These are phyloP conservation scores for Yarrowia divulgata DNA, from an alignment of 805 yeast genomes.

Conservation along the genomic window DNA sequence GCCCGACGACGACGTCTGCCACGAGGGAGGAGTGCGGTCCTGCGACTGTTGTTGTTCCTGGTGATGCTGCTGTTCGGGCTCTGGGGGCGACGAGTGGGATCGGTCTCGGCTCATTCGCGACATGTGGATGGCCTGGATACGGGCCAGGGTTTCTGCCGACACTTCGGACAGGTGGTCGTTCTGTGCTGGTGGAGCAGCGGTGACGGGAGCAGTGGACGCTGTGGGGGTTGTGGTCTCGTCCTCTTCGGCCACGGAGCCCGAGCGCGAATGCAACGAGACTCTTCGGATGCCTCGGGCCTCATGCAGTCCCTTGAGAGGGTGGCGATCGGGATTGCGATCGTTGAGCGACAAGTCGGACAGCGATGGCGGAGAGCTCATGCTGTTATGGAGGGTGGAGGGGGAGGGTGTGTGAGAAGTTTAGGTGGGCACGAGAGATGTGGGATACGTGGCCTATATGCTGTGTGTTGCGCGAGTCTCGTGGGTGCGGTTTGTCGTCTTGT, in stretches of 20 bases:
- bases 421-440: background rate
- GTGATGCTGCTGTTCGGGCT: constrained; percentile 42
- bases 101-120: constrained; percentile 62
- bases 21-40: constrained; percentile 40
- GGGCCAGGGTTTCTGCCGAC: constrained; percentile 80
- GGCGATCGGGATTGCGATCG: constrained; percentile 32
- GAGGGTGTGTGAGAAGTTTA: background rate
- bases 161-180: constrained; percentile 19
- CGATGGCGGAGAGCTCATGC: constrained; percentile 36
- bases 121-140: constrained; percentile 86
- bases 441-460: background rate
- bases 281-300: constrained; percentile 25
- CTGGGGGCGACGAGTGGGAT: constrained; percentile 46
- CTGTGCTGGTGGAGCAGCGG: background rate
- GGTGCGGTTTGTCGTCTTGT: background rate
- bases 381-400: background rate
- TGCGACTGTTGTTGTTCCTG: constrained; percentile 40
- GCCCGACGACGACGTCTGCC: constrained; percentile 39
- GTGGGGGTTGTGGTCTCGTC: background rate
- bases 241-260: constrained; percentile 19
- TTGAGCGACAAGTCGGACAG: constrained; percentile 33
- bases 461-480: background rate
- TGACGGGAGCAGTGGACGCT: background rate
- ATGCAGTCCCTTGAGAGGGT: constrained; percentile 27
- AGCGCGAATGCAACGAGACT: constrained; percentile 17